Conservation (phyloP, 1,284 basidiomycete species). For the Rugosomyces carneus region DNA sequence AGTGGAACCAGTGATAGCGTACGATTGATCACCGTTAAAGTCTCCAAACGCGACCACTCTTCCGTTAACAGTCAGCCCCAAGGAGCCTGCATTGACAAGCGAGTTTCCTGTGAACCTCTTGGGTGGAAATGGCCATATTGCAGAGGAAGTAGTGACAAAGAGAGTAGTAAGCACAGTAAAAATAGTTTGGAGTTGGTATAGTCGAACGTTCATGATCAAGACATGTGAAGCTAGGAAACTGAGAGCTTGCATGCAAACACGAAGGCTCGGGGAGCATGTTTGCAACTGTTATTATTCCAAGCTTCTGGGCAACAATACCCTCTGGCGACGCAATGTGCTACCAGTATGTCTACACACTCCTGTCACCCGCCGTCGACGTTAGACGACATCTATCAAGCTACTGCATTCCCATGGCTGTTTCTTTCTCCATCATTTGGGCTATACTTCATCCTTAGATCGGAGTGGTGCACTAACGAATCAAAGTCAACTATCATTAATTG, state of each 20-base stretch:
- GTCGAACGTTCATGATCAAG: conserved; percentile 8
- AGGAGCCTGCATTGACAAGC: conserved; percentile 72
- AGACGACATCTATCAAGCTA: not conserved
- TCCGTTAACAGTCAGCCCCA: conserved; percentile 71
- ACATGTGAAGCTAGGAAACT: conserved; percentile 9
- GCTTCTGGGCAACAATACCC: not conserved
- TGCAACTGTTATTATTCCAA: not conserved
- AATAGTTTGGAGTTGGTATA: conserved; percentile 3
- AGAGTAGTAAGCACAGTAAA: conserved; percentile 18
- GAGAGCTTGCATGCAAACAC: not conserved
- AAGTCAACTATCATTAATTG: not conserved
- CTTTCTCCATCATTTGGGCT: not conserved
- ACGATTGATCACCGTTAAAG: conserved; percentile 95
- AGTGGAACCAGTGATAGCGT: conserved; percentile 27
- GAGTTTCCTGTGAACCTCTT: conserved; percentile 87
- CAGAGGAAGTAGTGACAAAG: conserved; percentile 19
- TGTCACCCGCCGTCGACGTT: not conserved
- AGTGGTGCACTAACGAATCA: not conserved
- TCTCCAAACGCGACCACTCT: conserved; percentile 89
- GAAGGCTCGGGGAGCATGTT: not conserved
- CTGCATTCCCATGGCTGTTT: not conserved
- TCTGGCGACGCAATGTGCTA: not conserved
- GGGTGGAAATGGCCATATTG: conserved; percentile 76
- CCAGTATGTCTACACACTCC: too few relatives aligned
- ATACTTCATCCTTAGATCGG: not conserved